Evolutionary conservation across 345 rosid genomes (phyloP), one percentile per base, ranked within the genome.

Genomic region (Sonneratia caseolaris): DNA sequence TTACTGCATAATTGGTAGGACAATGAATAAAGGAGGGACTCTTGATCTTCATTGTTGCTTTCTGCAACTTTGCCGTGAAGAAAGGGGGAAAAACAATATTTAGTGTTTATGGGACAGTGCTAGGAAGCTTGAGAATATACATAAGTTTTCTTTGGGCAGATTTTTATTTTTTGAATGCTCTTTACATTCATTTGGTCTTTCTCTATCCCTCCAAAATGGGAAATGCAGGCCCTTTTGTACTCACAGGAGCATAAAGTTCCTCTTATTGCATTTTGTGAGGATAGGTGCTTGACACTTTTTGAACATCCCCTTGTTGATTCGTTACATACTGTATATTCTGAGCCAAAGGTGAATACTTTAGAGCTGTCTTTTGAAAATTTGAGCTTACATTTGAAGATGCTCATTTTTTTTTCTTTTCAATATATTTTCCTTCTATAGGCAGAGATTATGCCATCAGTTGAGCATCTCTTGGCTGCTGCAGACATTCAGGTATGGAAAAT

Each of bases 181-280:
- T 11, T 12, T 12, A 10, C 59, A 35, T 3, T 12, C 37, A 35
- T 35, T 57, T 62, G 66, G 66, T 27, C 38, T 32, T 35, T 57
- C 64, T 57, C 65, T 3, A 27, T 27, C 38, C 66, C 38, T 62
- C 38, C 18, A 70, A 22, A 68, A 42, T 68, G 70, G 47, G 53
- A 53, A 45, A 69, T 81, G 83, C 86, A 96, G 99, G 84, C 94
- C 4, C 87, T 82, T 70, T 72, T 78, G 38, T 95, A 88, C 82
- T 95, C 98, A 71, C 75, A 79, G 84, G 86, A 90, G 86, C 90
- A 92, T 62, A 82, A 83, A 75, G 80, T 92, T 83, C 99, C 98
- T 75, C 88, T 95, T n/a, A 75, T 95, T 68, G 98, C 98, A 69
- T 95, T 90, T 80, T 71, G 92, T 72, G 84, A 82, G 59, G 91